Evolutionary conservation across 176 grass and related monocot genomes (phyloP), one percentile per base, ranked within the genome.

Genomic region (Carex littledalei): DNA sequence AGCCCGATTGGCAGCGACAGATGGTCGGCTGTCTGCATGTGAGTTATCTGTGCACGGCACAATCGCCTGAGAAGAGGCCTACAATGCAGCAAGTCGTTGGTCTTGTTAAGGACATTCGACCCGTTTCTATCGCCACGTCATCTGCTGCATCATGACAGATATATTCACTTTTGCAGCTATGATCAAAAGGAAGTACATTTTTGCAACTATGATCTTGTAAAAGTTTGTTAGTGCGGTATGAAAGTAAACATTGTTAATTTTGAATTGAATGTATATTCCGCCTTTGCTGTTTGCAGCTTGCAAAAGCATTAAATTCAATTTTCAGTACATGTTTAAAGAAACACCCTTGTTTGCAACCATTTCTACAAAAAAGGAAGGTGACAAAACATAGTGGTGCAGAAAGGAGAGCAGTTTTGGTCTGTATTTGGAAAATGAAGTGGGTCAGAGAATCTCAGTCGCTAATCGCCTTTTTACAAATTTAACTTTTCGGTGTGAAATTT

Each of bases 71-170:
- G 80, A 97, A 92, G 88, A 80, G 94, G 14, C 94, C 94, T 13
- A 81, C 88, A 22, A 97, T 97, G 90, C 92, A 97, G 83, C 94
- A 97, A 83, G 94, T 92, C 10, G 90, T 97, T 1, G 94, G 92
- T 2, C 87, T 94, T 45, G 89, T 97, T 61, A 97, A 97, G 85
- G 94, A 97, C 70, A 52, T 97, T 84, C 85, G 83, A 56, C 76
- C 87, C 3, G 15, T 60, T 71, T 67, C 29, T 2, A 17, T 26
- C 11, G 11, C 84, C 14, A 8, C 16, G 6, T 20, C 66, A 17
- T 78, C 70, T 7, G 11, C 56, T 20, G 3, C 56, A 86, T 78
- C 43, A 60, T 61, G 18, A 61, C 2, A 34, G 49, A 75, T 43
- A 20, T 12, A 21, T 53, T 54, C 60, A 26, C 66, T 45, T 66